phyloP scores from a whole-genome alignment of 495 filamentous ascomycete genomes.

The Aspergillus campestris region DNA sequence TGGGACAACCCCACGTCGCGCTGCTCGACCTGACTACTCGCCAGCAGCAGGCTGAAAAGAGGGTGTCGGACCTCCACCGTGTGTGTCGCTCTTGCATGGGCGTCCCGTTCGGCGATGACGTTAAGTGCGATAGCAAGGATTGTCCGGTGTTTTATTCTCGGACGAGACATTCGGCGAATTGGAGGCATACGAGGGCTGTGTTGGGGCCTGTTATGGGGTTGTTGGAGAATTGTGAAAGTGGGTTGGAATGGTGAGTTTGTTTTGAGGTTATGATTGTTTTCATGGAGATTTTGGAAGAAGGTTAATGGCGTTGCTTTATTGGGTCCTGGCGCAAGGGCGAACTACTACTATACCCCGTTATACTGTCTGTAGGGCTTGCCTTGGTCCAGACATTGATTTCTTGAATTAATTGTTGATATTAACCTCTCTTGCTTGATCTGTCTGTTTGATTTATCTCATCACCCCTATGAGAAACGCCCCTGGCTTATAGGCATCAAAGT shows the following conservation, averaged over 20 bases:
- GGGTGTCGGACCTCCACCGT: slow-evolving; percentile 54
- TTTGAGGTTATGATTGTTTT: slow-evolving; percentile 6
- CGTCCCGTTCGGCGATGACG: slow-evolving; percentile 60
- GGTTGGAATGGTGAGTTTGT: slow-evolving; percentile 34
- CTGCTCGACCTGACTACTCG: slow-evolving; percentile 52
- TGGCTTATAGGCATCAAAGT: background rate
- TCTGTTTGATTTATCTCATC: too few relatives aligned
- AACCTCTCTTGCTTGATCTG: too few relatives aligned
- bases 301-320: background rate
- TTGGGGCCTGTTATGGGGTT: slow-evolving; percentile 48
- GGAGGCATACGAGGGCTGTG: slow-evolving; percentile 48
- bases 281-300: background rate
- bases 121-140: slow-evolving; percentile 81
- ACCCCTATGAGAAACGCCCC: too few relatives aligned
- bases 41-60: slow-evolving; percentile 55
- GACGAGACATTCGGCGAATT: slow-evolving; percentile 56
- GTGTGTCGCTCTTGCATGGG: slow-evolving; percentile 80
- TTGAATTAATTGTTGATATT: too few relatives aligned
- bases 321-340: background rate
- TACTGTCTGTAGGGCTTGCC: too few relatives aligned
- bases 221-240: slow-evolving; percentile 40
- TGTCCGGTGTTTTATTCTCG: slow-evolving; percentile 90
- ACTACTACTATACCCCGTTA: too few relatives aligned
- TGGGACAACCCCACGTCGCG: slow-evolving; percentile 44
- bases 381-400: too few relatives aligned